Evolutionary conservation across 768 basidiomycete genomes (phyloP).

Genomic region (Mycena belliarum): DNA sequence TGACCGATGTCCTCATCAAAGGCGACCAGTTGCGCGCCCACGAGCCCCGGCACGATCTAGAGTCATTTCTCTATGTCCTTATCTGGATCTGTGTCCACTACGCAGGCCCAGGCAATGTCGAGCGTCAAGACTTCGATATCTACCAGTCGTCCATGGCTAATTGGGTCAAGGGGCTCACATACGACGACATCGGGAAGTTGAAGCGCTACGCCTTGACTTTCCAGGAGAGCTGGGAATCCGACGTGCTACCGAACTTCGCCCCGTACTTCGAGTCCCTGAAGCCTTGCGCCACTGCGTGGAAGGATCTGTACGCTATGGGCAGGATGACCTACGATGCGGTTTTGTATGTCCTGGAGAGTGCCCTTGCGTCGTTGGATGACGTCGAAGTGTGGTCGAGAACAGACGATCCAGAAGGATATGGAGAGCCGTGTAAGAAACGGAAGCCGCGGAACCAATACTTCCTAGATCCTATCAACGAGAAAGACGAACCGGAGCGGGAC

Average conservation of each 20-base stretch:
- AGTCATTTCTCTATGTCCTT: constrained; percentile 8
- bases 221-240: neutral
- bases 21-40: neutral
- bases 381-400: neutral
- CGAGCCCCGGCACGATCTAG: constrained; percentile 7
- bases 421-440: neutral
- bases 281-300: constrained; percentile 1
- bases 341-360: neutral
- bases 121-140: constrained; percentile 15
- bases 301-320: neutral
- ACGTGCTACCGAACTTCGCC: neutral
- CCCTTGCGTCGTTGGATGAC: neutral
- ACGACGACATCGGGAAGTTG: neutral
- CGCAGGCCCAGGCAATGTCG: neutral
- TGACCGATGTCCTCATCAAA: neutral
- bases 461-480: no score
- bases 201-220: neutral
- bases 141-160: neutral
- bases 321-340: neutral
- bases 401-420: constrained; percentile 3
- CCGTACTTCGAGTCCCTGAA: constrained; percentile 12
- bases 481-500: no score
- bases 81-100: constrained; percentile 10
- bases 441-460: neutral
- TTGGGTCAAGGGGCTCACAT: neutral